Conservation (phyloP, 106 monocot species). For the Xerophyta viscosa region DNA sequence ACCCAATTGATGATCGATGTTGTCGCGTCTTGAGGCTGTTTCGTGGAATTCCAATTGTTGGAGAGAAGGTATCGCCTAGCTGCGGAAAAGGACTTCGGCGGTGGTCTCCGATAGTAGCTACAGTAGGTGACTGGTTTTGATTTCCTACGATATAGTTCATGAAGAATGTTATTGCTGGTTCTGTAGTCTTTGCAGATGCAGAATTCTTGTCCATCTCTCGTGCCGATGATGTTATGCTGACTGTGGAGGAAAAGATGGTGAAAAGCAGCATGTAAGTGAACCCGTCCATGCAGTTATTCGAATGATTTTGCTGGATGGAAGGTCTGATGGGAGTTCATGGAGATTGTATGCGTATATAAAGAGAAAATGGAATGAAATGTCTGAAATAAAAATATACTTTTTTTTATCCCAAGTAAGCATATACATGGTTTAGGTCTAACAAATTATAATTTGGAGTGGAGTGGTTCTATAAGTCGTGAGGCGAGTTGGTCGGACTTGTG, state of each 20-base stretch:
- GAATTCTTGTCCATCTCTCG: not conserved
- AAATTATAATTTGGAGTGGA: no score
- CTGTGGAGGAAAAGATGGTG: slow-evolving; percentile 6
- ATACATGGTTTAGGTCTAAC: no score
- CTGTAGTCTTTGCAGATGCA: not conserved
- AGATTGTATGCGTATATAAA: no score
- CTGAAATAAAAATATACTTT: no score
- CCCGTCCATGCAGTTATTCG: no score
- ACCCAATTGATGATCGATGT: slow-evolving; percentile 3
- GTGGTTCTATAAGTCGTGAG: no score
- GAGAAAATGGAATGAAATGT: no score
- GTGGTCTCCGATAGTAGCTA: not conserved
- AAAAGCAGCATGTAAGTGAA: no score
- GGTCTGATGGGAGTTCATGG: no score
- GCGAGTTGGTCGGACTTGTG: no score
- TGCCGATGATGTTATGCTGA: not conserved
- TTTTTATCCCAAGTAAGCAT: no score
- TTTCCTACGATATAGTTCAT: slow-evolving; percentile 18
- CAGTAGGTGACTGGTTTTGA: not conserved
- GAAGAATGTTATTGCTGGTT: slow-evolving; percentile 27
- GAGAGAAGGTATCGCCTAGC: not conserved
- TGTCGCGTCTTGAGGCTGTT: not conserved
- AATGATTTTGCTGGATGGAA: no score
- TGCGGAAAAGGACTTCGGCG: not conserved
- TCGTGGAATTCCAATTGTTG: not conserved